phyloP scores from a whole-genome alignment of 371 early-diverging fungal species.

The Rhizomucor pusillus region DNA sequence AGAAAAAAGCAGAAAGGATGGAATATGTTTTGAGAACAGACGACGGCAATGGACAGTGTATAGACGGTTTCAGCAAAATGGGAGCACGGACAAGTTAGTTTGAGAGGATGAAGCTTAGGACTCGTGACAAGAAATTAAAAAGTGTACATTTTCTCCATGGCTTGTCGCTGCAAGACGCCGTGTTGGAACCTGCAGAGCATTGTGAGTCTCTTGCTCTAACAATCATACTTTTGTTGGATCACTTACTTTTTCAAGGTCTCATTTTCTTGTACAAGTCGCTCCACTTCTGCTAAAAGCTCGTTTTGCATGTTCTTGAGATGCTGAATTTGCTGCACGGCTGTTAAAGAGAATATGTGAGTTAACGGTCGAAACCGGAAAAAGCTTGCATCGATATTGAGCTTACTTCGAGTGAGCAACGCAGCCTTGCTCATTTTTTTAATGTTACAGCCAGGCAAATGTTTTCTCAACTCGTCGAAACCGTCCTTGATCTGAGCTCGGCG shows the following conservation, averaged over 20 bases:
- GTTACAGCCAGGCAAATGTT: conserved; percentile 48
- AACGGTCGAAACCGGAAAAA: too few species aligned
- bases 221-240: background rate
- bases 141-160: conserved; percentile 53
- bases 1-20: background rate
- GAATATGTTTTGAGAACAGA: background rate
- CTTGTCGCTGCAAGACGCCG: conserved; percentile 48
- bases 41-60: conserved; percentile 2
- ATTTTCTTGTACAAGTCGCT: conserved; percentile 47
- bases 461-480: conserved; percentile 53
- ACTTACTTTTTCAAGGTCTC: conserved; percentile 48
- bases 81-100: background rate
- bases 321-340: conserved; percentile 51
- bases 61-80: background rate
- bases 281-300: conserved; percentile 47
- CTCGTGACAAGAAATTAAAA: conserved; percentile 15
- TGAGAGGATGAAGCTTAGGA: background rate
- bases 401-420: conserved; percentile 52
- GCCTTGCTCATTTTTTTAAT: conserved; percentile 61
- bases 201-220: too few species aligned
- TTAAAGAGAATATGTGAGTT: background rate
- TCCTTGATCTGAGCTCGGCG: conserved; percentile 53
- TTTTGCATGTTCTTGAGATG: conserved; percentile 45
- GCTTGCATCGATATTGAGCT: conserved; percentile 6
- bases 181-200: conserved; percentile 55